Evolutionary conservation across 352 stramenopile genomes (phyloP), one percentile per base, ranked within the genome.

Genomic region (Globisporangium viniferum): DNA sequence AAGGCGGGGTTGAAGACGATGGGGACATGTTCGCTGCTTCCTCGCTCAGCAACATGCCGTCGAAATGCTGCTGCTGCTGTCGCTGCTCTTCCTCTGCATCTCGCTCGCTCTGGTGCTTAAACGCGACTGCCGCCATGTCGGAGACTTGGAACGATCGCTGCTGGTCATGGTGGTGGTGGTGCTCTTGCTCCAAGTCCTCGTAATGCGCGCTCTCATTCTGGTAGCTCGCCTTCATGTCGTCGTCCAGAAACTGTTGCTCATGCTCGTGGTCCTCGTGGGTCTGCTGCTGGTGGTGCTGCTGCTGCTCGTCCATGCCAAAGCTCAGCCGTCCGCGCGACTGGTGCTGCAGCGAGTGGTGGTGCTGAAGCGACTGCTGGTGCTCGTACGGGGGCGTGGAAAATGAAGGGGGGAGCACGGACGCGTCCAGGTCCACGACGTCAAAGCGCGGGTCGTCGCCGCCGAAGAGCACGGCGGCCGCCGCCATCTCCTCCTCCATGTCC

Each of bases 401-500:
- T 29, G 72, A 72, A 2, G 79, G 68, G 10, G 80, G 77, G 9
- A 90, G 73, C 22, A 79, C 80, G 12, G 74, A 76, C 0, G 70
- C 69, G 41, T 86, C 80, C 46, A 90, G 73, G 2, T 78, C 76
- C 22, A 84, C 84, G 48, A 79, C 82, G 64, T 85, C 82, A 58
- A 90, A 89, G 57, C 68, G 81, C 24, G 75, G 35, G 44, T 84
- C 78, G 54, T 73, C 71, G 58, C 70, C 76, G 62, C 71, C 76
- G 53, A 92, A 90, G 20, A 92, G 73, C 65, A 78, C 79, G 39
- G 73, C 80, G 2, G 79, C 78, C 46, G 76, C 78, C 67, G 72
- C 75, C 68, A 88, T 80, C 49, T 88, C 81, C 65, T 85, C 81
- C 64, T 86, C 78, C 53, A 82, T 74, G 27, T 74, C 76, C 36